Base-by-base conservation (phyloP, 2,329 filamentous ascomycete genomes). In the Ceratocystis variospora region DNA sequence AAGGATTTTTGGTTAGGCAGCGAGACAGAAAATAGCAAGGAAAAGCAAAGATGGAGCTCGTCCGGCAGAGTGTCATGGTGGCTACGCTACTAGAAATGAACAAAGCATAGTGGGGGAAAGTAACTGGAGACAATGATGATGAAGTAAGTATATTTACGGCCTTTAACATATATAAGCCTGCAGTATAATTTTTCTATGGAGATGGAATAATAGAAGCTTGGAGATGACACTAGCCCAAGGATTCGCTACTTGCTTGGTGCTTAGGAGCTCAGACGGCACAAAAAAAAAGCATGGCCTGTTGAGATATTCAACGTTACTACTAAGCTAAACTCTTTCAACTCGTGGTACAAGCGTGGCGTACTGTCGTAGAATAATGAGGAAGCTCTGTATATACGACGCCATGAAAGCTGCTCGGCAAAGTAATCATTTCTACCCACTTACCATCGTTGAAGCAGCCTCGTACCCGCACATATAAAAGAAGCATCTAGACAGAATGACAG, bases 1-100 rank as follows among this genome's bases (percentile, higher is more conserved):
- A 8, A 57, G 53, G 53, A 57, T 57, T 57, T 15, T 50, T 57
- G 53, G 53, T 57, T 57, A 25, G 53, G 53, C 53, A 57, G 53
- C 53, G 53, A 57, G 53, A 57, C 53, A 31, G 6, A 50, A 25
- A 50, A 19, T 19, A 10, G n/a, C 10, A 50, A 12, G 37, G 37
- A 10, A 28, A 53, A 15, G 8, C 10, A 57, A 57, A n/a, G 22
- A 57, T 33, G 53, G 4, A 12, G 48, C 12, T 41, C 10, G 37
- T 22, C 37, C 37, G 48, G 19, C 22, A 22, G 8, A 50, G 48
- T 19, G 48, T 50, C 48, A 50, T 22, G n/a, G 48, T 10, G 33
- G 22, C 22, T 22, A 22, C 22, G 33, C 33, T 37, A 37, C 33
- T 37, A 37, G 33, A 37, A 37, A 10, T 12, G 37, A 41, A 41